Evolutionary conservation across 1,284 basidiomycete genomes (phyloP).

Genomic region (Malassezia nana): DNA sequence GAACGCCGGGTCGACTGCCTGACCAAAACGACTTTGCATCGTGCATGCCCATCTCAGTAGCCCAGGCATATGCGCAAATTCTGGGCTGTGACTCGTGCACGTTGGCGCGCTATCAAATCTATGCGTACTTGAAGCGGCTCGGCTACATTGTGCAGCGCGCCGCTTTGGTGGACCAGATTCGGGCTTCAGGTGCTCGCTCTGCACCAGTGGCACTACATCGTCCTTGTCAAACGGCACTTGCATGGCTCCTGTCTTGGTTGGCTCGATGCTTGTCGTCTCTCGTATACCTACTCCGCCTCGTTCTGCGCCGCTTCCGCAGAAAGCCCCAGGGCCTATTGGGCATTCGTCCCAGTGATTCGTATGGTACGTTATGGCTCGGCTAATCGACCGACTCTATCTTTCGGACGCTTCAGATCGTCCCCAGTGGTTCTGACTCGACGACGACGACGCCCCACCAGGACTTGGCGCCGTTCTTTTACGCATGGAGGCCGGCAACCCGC

Average conservation of each 20-base stretch:
- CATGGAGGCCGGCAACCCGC: constrained; percentile 78
- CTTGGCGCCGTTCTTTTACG: constrained; percentile 63
- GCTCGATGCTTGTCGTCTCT: not conserved
- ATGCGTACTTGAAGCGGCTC: constrained; percentile 77
- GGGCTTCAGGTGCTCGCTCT: not conserved
- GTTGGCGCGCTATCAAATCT: constrained; percentile 80
- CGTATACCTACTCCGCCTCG: not conserved
- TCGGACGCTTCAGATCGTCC: constrained; percentile 60
- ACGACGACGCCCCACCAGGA: not conserved
- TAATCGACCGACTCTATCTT: constrained; percentile 19
- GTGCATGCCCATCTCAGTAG: constrained; percentile 62
- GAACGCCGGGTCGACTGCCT: constrained; percentile 4
- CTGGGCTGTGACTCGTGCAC: constrained; percentile 67
- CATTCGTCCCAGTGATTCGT: constrained; percentile 4
- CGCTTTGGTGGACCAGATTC: constrained; percentile 22
- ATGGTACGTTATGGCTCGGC: not conserved
- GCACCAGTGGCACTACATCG: not conserved
- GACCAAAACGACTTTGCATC: not conserved
- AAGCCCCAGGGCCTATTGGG: constrained; percentile 10
- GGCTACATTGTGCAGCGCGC: constrained; percentile 78
- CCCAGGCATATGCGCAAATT: constrained; percentile 76
- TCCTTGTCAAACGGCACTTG: not conserved
- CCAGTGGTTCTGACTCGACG: constrained; percentile 47
- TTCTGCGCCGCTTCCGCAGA: not conserved
- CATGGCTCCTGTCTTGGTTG: not conserved